Base-by-base conservation (phyloP, 306 rosid genomes). In the Inga oerstediana region DNA sequence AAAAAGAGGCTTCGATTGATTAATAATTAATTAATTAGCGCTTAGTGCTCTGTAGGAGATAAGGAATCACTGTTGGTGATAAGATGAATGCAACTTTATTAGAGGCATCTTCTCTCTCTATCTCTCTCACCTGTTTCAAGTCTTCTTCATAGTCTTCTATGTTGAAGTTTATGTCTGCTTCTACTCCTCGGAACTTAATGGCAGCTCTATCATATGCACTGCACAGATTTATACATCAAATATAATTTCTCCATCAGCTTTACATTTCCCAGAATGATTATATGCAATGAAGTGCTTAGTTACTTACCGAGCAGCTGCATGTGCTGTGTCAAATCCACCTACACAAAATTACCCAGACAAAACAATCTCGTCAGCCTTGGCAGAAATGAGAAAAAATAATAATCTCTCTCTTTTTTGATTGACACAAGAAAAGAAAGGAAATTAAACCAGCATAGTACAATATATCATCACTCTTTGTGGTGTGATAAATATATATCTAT, bases 261-360 rank as follows among this genome's bases (percentile, higher is more conserved):
- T 39, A 58, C 52, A 80, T 77, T 85, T 72, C 64, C 77, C 65
- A 15, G 35, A n/a, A 34, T 39, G 46, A 79, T 74, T 48, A 52
- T 52, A 52, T 52, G 8, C 5, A 52, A 75, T 20, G 72, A 75
- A 44, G 71, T 76, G 46, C 91, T 91, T 82, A 97, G 43, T 49
- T 49, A 49, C 54, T 13, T 49, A 49, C 99, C 98, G 99, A 74
- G 99, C 99, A 92, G 99, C 99, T 83, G 99, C 99, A 94, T 97
- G 99, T 81, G 99, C 99, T 68, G 99, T 97, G 93, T 97, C 99
- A 89, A 97, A 97, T 88, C 99, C 98, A 91, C 99, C 99, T 97
- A 83, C 74, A 86, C 85, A 85, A 76, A 89, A 75, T 75, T 81
- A 84, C 80, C 78, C 83, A 84, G 82, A 85, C 81, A 81, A 88